Base-by-base conservation (phyloP, 495 filamentous ascomycete genomes). In the Echria macrotheca region DNA sequence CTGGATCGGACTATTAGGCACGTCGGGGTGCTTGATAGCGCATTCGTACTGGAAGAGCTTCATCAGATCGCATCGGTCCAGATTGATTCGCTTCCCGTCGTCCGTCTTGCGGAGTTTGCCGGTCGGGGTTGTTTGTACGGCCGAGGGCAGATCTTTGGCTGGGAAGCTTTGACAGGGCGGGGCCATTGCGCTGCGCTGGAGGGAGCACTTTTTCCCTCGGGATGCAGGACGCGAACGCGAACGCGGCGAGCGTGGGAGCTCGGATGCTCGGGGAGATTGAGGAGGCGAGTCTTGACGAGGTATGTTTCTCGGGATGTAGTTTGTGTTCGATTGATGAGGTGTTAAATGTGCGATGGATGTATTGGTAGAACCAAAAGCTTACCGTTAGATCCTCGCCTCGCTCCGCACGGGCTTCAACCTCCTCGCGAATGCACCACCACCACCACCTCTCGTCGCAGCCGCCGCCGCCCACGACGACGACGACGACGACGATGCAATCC, bases 41-140 rank as follows among this genome's bases (percentile, higher is more conserved):
- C 90, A 95, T 3, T 81, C 78, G 67, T 93, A 95, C 68, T 96
- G 90, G 52, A 87, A 65, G 73, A 96, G 73, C 66, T 87, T 82
- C 45, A 86, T 63, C 24, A 94, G 71, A 60, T 84, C 76, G 69
- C 89, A 95, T 17, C 79, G 69, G 41, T 76, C 69, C 12, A 94
- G 68, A 40, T 87, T 74, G 54, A 85, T 66, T 29, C 62, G 56
- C 6, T 55, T 47, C 41, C 66, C 74, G 43, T 57, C 55, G 26
- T 57, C 65, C 17, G 66, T 64, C 60, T 86, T 81, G 44, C 77
- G 75, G 48, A 53, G 46, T 46, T 69, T 74, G 4, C 76, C 72
- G 42, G 70, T 59, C 8, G 61, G 47, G 10, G 61, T 67, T 12
- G 68, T 46, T 50, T 85, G 81, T 45, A 82, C 57, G 35, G 70